Evolutionary conservation across 192 early-diverging fungal species (phyloP), one percentile per base, ranked within the genome.

Genomic region (Coemansia umbellata): DNA sequence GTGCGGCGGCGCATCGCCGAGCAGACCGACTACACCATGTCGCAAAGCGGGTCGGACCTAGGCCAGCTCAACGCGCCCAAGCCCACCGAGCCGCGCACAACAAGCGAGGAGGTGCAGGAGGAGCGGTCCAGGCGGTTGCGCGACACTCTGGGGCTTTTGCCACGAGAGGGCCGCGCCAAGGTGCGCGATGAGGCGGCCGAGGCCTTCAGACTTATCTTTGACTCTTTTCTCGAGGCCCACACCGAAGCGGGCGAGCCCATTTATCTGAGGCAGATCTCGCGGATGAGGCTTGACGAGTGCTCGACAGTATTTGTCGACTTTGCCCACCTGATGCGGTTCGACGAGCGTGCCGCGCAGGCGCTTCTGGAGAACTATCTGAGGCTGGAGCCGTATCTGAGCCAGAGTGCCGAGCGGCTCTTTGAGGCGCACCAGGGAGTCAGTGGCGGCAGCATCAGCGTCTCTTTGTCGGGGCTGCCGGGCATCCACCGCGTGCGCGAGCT

Each of bases 301-400:
- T 79, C 80, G 19, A 91, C 89, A 2, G 42, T 93, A 31, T 87
- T 83, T 55, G 86, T 95, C 11, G 85, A 91, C 59, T 92, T 83
- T 59, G 57, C 31, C 11, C 86, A 94, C 55, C 19, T 92, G 33
- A 51, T 80, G 56, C 49, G 41, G 17, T 62, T 53, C 9, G 79
- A 87, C 37, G 78, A 86, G 48, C 60, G 78, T 7, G 70, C 88
- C 10, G 86, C 84, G 13, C 59, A 71, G 40, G 81, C 85, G n/a
- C 61, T 93, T 21, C 49, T 63, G 11, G 72, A 82, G 36, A 85
- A 92, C 62, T 92, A 87, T 50, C 81, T 89, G 73, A 73, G 89
- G 74, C 66, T 95, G 64, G 87, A 92, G 41, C 88, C 94, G 8
- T 95, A 89, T 50, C 78, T 99, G 50, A 79, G 86, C 18, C 85